A percentile compares a stretch with the other conserved stretches of the same genome.
These are phyloP conservation scores for Grosmannia serpens DNA, from an alignment of 2,329 filamentous ascomycete species.

Conservation along the genomic window DNA sequence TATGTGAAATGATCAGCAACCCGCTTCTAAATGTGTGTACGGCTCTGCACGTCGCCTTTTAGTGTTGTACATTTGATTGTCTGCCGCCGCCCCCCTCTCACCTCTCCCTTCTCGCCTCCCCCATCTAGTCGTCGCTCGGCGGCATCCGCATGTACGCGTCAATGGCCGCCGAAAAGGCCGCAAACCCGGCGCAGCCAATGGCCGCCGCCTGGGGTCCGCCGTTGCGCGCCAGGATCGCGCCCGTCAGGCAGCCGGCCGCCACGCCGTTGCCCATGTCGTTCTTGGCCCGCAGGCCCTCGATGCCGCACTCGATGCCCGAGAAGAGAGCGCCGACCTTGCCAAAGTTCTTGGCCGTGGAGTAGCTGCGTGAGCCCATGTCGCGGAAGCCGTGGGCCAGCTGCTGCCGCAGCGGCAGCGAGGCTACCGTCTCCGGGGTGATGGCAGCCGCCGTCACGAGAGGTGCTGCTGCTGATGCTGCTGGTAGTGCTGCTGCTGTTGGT, in stretches of 20 bases:
- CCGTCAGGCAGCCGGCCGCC: constrained; percentile 79
- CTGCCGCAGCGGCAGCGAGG: constrained; percentile 65
- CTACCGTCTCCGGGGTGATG: constrained; percentile 22
- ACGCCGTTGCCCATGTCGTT: constrained; percentile 88
- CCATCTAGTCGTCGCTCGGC: constrained; percentile 38
- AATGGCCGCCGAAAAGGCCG: constrained; percentile 83
- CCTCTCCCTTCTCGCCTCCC: not conserved
- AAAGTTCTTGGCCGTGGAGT: constrained; percentile 84
- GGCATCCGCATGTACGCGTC: constrained; percentile 84
- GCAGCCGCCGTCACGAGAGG: constrained; percentile 16
- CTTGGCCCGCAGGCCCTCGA: constrained; percentile 85
- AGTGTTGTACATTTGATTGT: not conserved
- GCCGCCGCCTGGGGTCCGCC: constrained; percentile 83
- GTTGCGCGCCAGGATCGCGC: constrained; percentile 73
- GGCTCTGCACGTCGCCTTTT: not conserved
- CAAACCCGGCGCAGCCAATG: constrained; percentile 85
- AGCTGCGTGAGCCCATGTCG: constrained; percentile 84
- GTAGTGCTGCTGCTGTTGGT: constrained; percentile 14
- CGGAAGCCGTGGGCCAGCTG: constrained; percentile 80
- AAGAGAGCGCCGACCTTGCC: constrained; percentile 87
- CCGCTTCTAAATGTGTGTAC: not conserved
- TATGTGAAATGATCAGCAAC: not conserved
- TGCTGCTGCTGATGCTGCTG: constrained; percentile 14
- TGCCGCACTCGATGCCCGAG: constrained; percentile 86
- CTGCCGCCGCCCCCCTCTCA: not conserved